phyloP scores from a whole-genome alignment of 805 yeast species.

The Ogataea chonburiensis region DNA sequence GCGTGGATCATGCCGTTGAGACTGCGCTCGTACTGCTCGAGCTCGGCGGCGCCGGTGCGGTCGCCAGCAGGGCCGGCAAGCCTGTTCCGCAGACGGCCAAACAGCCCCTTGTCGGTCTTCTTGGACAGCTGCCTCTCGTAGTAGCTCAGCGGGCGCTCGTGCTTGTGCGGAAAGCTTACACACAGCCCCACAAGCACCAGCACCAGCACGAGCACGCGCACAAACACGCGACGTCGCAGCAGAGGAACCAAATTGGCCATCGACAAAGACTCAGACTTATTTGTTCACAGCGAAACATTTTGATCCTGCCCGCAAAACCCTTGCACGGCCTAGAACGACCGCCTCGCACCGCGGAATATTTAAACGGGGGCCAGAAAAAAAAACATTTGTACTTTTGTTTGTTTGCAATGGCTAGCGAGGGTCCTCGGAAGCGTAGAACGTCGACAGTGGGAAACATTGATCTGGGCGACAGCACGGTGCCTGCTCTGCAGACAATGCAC shows the following conservation, averaged over 20 bases:
- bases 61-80: background rate
- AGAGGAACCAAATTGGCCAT: conserved; percentile 3
- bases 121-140: conserved; percentile 21
- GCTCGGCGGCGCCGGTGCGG: conserved; percentile 8
- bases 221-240: conserved; percentile 5
- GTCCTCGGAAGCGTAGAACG: conserved; percentile 23
- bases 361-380: too few relatives aligned
- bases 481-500: conserved; percentile 67
- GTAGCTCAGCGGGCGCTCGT: conserved; percentile 14
- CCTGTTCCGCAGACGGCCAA: conserved; percentile 10
- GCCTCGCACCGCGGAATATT: too few relatives aligned
- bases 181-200: background rate
- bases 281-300: conserved; percentile 1
- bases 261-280: background rate
- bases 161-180: conserved; percentile 2
- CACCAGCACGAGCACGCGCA: background rate
- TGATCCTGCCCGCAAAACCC: background rate
- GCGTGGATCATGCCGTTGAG: conserved; percentile 9
- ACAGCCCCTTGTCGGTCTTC: conserved; percentile 7
- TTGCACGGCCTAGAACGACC: background rate
- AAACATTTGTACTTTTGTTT: background rate
- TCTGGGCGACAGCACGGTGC: conserved; percentile 70
- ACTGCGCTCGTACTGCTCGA: conserved; percentile 16
- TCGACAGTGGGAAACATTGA: conserved; percentile 76
- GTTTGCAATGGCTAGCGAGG: too few relatives aligned